Evolutionary conservation across 805 yeast genomes (phyloP), one percentile per base, ranked within the genome.

Genomic region (Blastobotrys mokoenaii): DNA sequence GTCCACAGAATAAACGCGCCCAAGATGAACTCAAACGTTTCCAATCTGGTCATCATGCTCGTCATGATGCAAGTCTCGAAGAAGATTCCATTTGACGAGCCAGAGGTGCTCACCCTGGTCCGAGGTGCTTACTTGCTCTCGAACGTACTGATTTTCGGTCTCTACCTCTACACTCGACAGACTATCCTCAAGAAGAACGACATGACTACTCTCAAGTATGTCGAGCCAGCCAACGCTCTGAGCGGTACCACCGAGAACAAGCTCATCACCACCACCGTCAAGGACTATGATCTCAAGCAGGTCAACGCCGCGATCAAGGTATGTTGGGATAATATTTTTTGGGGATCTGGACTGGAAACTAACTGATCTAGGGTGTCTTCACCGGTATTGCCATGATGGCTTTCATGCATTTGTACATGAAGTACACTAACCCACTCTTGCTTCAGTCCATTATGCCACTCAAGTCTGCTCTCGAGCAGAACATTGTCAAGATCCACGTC

Each of bases 391-490:
- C 95, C 59, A 87, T 93, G 95, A 89, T 93, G 89, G 95, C 83
- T 20, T 84, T 90, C 80, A 89, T 90, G 97, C 98, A 93, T 69
- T 62, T 93, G 51, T 90, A 90, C 79, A 79, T 93, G 94, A 84
- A 87, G 69, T 93, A 87, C 76, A 88, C 97, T 66, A 88, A 93
- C 70, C 98, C 98, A 49, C 77, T 93, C 64, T 80, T 93, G 56
- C 84, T 90, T 88, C 97, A 93, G 73, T 80, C 89, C 52, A 77
- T 93, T 57, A 77, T 94, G 44, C 90, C 96, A 43, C 71, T 93
- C 59, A 93, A 93, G 77, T 71, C 84, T 56, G 95, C 95, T 40
- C 69, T 87, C 46, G 97, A 93, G 71, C 71, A 85, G 60, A 88
- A 88, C 70, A 79, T 87, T 55, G 95, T 90, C 58, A 80, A 86